phyloP scores from a whole-genome alignment of 23 red algal species.

The Gracilaria domingensis region DNA sequence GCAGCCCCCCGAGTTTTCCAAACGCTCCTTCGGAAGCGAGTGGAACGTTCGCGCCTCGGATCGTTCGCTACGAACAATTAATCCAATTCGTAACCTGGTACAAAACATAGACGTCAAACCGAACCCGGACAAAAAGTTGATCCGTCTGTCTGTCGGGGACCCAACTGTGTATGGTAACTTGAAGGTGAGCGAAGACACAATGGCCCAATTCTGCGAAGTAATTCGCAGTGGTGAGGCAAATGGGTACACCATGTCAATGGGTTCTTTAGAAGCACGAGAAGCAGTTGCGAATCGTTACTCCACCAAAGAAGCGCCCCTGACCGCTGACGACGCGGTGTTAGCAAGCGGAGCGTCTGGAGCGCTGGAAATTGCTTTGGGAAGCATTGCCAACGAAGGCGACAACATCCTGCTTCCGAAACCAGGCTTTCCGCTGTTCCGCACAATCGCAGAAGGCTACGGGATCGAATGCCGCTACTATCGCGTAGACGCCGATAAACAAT shows the following conservation, averaged over 20 bases:
- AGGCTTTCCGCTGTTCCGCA: constrained; percentile 95
- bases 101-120: constrained; percentile 86
- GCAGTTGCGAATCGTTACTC: constrained; percentile 85
- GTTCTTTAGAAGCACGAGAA: constrained; percentile 51
- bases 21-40: background rate
- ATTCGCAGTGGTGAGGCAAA: constrained; percentile 53
- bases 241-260: constrained; percentile 92
- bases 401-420: constrained; percentile 91
- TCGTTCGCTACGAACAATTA: constrained; percentile 83
- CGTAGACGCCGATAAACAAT: constrained; percentile 65
- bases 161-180: constrained; percentile 95
- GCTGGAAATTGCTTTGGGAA: constrained; percentile 84
- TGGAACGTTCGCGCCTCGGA: constrained; percentile 82
- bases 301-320: constrained; percentile 44
- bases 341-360: constrained; percentile 91
- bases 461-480: constrained; percentile 78
- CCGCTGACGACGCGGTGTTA: constrained; percentile 77
- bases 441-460: constrained; percentile 81
- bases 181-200: constrained; percentile 55
- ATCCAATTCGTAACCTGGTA: constrained; percentile 97
- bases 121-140: constrained; percentile 82
- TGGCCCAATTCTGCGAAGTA: constrained; percentile 52
- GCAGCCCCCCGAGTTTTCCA: background rate
- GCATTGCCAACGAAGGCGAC: constrained; percentile 91
- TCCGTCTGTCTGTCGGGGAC: constrained; percentile 90